Base-by-base conservation (phyloP, 371 early-diverging fungal species). In the Choanephora cucurbitarum region DNA sequence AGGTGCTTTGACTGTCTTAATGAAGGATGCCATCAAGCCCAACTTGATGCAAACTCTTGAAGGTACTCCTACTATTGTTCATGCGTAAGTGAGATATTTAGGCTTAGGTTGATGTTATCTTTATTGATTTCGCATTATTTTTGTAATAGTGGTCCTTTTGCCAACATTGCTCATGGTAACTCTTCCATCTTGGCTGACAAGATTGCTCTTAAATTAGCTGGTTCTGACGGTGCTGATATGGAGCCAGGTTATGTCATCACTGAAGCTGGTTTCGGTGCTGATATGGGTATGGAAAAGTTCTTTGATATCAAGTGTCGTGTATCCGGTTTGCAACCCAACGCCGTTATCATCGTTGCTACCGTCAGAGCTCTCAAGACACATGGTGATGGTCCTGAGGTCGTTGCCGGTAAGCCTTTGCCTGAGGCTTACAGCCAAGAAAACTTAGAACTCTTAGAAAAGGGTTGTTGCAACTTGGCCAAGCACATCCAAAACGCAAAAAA, bases 231-330 rank as follows among this genome's bases (percentile, higher is more conserved):
- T 17, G 44, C 48, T 17, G 71, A 72, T 10, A 79, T 78, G 41
- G 83, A 86, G 55, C 80, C 88, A 33, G 98, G 98, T 10, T 97
- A 89, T 58, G 96, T 96, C 21, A 88, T 97, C 33, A 98, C 98
- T 23, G 98, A 98, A 75, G 95, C 96, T 18, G 98, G 98, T 5
- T 98, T 98, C 62, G 98, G 98, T 37, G 95, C 97, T n/a, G 98
- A 98, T 74, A 98, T 98, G 75, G 98, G 98, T 46, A 94, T 96
- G 93, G 97, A 97, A 55, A 98, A 97, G 74, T 97, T 98, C 85
- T 94, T 97, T 74, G 88, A 98, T 73, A 97, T 98, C 82, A 98
- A 98, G 73, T 98, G 98, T 73, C 87, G 98, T 44, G 80, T 83
- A 9, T 92, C 92, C 17, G 92, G 91, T 18, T 79, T 98, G 21